Evolutionary conservation across 768 basidiomycete genomes (phyloP).

Genomic region (Inosperma sp.): DNA sequence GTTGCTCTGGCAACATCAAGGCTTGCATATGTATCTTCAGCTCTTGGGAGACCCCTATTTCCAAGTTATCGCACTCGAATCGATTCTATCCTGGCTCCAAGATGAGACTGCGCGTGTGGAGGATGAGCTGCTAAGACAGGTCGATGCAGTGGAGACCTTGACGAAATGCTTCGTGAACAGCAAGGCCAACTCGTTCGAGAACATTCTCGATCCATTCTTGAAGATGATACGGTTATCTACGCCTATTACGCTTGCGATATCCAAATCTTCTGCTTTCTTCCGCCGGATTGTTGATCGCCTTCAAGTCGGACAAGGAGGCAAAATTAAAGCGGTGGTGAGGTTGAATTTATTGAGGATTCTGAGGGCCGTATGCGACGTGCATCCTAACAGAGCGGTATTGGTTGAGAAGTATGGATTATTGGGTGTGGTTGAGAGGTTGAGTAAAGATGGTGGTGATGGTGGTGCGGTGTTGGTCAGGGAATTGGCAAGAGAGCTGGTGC

Average conservation of each 20-base stretch:
- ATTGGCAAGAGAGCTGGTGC: conserved; percentile 80
- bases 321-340: conserved; percentile 80
- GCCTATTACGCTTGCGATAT: conserved; percentile 66
- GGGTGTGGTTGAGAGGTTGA: conserved; percentile 75
- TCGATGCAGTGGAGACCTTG: conserved; percentile 56
- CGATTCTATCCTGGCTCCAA: conserved; percentile 89
- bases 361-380: conserved; percentile 81
- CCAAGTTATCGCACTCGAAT: conserved; percentile 88
- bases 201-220: conserved; percentile 85
- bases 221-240: conserved; percentile 85
- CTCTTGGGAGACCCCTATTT: conserved; percentile 84
- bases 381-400: conserved; percentile 77
- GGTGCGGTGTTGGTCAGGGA: conserved; percentile 86
- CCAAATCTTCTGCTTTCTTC: conserved; percentile 78
- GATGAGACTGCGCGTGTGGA: conserved; percentile 95
- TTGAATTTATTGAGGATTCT: conserved; percentile 86
- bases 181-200: conserved; percentile 89
- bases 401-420: conserved; percentile 80
- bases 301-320: conserved; percentile 37
- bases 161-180: conserved; percentile 77
- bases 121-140: conserved; percentile 68
- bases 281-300: conserved; percentile 82
- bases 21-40: conserved; percentile 73
- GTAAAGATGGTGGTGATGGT: conserved; percentile 65
- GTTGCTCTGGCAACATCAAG: conserved; percentile 90